A percentile compares a stretch with the other conserved stretches of the same genome.
phyloP scores from a whole-genome alignment of 768 basidiomycete species.

The Trichaptum fuscoviolaceum region DNA sequence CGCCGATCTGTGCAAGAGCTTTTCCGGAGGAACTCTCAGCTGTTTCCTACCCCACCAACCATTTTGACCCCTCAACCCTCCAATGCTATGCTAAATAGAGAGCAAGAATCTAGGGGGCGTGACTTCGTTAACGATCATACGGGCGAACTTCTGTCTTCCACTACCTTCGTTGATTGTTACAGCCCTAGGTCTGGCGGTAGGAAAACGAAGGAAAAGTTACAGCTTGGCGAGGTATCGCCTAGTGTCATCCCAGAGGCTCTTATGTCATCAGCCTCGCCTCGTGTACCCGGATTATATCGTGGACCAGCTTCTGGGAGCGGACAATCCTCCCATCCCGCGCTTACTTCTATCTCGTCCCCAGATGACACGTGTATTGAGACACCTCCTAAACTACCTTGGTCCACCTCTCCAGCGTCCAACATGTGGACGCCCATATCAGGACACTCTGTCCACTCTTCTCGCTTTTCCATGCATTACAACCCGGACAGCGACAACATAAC shows the following conservation, averaged over 20 bases:
- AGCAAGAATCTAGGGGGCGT: background rate
- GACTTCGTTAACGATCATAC: background rate
- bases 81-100: background rate
- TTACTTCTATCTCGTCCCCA: background rate
- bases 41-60: background rate
- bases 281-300: background rate
- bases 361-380: background rate
- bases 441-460: background rate
- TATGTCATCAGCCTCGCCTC: background rate
- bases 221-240: background rate
- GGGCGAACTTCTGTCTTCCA: background rate
- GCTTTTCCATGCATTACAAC: background rate
- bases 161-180: background rate
- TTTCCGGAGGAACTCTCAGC: background rate
- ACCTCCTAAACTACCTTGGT: background rate
- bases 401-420: background rate
- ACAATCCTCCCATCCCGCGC: background rate
- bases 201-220: background rate
- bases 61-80: background rate
- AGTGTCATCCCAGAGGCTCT: background rate
- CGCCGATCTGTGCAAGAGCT: background rate
- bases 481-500: background rate
- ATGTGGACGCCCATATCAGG: background rate
- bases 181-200: background rate
- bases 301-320: background rate